Evolutionary conservation across 2,329 filamentous ascomycete genomes (phyloP), one percentile per base, ranked within the genome.

Genomic region (Cercospora sojina): DNA sequence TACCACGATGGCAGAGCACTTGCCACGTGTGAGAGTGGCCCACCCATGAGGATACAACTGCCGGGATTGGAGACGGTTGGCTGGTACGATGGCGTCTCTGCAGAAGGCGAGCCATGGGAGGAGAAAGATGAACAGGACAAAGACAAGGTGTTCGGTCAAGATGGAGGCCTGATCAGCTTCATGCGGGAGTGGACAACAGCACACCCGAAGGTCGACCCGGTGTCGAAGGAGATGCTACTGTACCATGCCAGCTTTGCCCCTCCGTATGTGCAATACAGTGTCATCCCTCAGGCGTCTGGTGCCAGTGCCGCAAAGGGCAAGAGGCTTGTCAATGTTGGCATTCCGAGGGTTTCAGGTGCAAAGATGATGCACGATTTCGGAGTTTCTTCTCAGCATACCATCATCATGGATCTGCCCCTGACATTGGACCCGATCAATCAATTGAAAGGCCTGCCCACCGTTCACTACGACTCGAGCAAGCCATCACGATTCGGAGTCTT

Each of bases 361-460:
- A 90, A 89, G 74, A 89, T 91, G 84, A 91, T 91, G 88, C 90
- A 91, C 73, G 89, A 91, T 74, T 91, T 91, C 76, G 89, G 89
- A 13, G 88, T 89, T 1, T 90, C 88, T 1, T 81, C 79, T 5
- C 76, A 74, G 5, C 83, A 90, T 71, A 90, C 88, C 0, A 79
- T 91, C 41, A 90, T 91, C 64, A 83, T 91, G 78, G 89, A 92
- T 72, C 80, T 91, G 9, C 90, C 90, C 0, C 79, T 91, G 0
- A 86, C 85, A 0, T 79, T 91, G 1, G 85, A 90, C 66, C 88
- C 88, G 0, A 74, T 87, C 47, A 90, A 90, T 65, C 80, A 88
- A 29, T 73, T 84, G 0, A 84, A 79, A 65, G 86, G 85, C 67
- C 80, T 81, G 57, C 85, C 86, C 3, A 83, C 86, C 0, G 82